Conservation (phyloP, 768 basidiomycete genomes). For the Suillus paluster region DNA sequence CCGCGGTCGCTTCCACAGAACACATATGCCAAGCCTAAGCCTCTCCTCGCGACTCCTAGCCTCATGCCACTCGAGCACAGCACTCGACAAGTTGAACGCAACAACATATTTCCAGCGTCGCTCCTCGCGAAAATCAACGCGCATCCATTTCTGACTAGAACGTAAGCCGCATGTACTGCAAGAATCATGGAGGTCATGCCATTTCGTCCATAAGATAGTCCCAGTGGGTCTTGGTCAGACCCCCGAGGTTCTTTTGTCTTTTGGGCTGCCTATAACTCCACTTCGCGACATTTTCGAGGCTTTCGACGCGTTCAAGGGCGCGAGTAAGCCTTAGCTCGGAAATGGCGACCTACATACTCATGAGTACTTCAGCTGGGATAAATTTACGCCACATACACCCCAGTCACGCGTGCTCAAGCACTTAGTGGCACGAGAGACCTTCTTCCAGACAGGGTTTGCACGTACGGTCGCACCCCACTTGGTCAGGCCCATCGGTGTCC, state of each 20-base stretch:
- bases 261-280: constrained; percentile 98
- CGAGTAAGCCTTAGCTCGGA: constrained; percentile 78
- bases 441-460: constrained; percentile 78
- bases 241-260: constrained; percentile 83
- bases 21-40: constrained; percentile 64
- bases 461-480: constrained; percentile 77
- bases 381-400: constrained; percentile 56
- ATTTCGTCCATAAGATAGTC: constrained; percentile 97
- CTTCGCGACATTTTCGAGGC: constrained; percentile 73
- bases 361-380: constrained; percentile 8
- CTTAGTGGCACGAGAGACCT: constrained; percentile 71
- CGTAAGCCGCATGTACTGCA: constrained; percentile 3
- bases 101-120: constrained; percentile 87
- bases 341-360: constrained; percentile 65
- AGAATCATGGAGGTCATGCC: constrained; percentile 42
- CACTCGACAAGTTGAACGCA: constrained; percentile 80
- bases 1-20: constrained; percentile 62
- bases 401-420: constrained; percentile 82
- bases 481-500: constrained; percentile 64
- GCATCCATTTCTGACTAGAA: constrained; percentile 87
- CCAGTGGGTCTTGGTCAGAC: constrained; percentile 85
- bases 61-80: constrained; percentile 88
- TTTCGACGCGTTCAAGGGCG: constrained; percentile 84
- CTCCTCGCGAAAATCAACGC: constrained; percentile 93
- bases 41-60: constrained; percentile 69